These are phyloP conservation scores for Bondarzewia mesenterica DNA, from an alignment of 1,284 basidiomycete species.

Conservation along the genomic window DNA sequence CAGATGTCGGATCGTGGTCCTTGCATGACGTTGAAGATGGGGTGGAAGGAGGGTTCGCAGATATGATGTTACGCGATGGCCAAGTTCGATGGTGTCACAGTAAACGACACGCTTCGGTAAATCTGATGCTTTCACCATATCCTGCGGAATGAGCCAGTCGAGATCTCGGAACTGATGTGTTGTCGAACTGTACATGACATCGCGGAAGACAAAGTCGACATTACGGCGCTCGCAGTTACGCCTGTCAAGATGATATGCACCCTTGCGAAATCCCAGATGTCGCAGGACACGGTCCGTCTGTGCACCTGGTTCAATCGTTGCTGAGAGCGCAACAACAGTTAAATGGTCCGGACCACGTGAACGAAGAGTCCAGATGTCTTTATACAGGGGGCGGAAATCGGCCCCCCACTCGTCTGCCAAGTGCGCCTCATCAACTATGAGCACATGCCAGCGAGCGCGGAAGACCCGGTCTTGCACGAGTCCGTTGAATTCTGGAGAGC, in stretches of 20 bases:
- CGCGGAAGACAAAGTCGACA: slow-evolving; percentile 8
- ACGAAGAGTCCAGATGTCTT: slow-evolving; percentile 1
- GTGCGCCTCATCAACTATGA: slow-evolving; percentile 7
- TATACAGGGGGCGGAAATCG: slow-evolving; percentile 8
- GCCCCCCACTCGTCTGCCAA: slow-evolving; percentile 9
- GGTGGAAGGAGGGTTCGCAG: slow-evolving; percentile 5
- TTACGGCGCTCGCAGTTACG: slow-evolving; percentile 12
- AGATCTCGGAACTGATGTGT: slow-evolving; percentile 9
- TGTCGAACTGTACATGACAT: slow-evolving; percentile 2
- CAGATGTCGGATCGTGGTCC: slow-evolving; percentile 7
- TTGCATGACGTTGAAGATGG: background rate
- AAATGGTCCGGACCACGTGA: slow-evolving; percentile 4
- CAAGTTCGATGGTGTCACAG: slow-evolving; percentile 10
- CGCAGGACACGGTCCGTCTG: slow-evolving; percentile 3
- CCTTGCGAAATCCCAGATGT: slow-evolving; percentile 1
- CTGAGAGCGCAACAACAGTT: slow-evolving; percentile 5
- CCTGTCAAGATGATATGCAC: slow-evolving; percentile 4
- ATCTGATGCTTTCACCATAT: background rate
- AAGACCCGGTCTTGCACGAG: slow-evolving; percentile 2
- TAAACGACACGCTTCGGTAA: slow-evolving; percentile 11
- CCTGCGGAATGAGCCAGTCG: slow-evolving; percentile 6
- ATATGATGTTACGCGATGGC: slow-evolving; percentile 9
- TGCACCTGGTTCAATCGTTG: slow-evolving; percentile 7
- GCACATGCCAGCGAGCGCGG: background rate
- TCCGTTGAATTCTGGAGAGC: background rate